phyloP scores from a whole-genome alignment of 1,139 yeast genomes.

The Williopsis jadinii region DNA sequence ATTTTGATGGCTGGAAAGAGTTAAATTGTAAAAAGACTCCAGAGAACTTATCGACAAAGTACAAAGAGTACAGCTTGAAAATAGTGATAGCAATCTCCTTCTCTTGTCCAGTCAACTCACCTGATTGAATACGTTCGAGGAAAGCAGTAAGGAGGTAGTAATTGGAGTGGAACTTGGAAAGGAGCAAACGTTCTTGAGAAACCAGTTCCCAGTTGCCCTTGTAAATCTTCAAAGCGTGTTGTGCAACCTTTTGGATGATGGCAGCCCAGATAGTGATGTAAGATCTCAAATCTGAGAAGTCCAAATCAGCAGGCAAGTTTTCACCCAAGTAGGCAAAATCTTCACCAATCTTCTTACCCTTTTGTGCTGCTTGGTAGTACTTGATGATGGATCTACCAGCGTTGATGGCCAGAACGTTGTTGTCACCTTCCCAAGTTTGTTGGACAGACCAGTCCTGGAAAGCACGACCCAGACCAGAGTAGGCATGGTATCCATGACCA shows the following conservation, averaged over 20 bases:
- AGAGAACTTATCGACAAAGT: conserved; percentile 69
- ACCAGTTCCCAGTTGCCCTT: conserved; percentile 44
- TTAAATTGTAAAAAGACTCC: conserved; percentile 68
- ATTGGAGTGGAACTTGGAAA: conserved; percentile 60
- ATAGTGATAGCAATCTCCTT: conserved; percentile 38
- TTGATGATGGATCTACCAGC: conserved; percentile 74
- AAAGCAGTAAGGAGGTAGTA: conserved; percentile 36
- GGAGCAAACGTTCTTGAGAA: conserved; percentile 50
- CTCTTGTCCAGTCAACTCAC: conserved; percentile 22
- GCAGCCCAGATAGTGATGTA: conserved; percentile 39
- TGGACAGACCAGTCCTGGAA: conserved; percentile 92
- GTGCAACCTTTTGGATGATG: conserved; percentile 29
- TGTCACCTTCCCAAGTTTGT: conserved; percentile 98
- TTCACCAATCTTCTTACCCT: conserved; percentile 34
- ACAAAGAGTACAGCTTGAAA: conserved; percentile 57
- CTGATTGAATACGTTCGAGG: conserved; percentile 22
- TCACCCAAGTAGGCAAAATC: conserved; percentile 39
- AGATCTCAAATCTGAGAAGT: conserved; percentile 28
- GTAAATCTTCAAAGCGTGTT: conserved; percentile 32
- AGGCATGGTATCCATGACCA: conserved; percentile 91
- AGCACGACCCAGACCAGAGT: conserved; percentile 85
- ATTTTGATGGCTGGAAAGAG: conserved; percentile 42
- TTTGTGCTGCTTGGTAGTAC: conserved; percentile 34
- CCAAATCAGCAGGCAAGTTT: conserved; percentile 24
- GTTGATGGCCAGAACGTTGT: conserved; percentile 75